These are phyloP conservation scores for Emericellopsis atlantica DNA, from an alignment of 2,329 filamentous ascomycete species.

Conservation along the genomic window DNA sequence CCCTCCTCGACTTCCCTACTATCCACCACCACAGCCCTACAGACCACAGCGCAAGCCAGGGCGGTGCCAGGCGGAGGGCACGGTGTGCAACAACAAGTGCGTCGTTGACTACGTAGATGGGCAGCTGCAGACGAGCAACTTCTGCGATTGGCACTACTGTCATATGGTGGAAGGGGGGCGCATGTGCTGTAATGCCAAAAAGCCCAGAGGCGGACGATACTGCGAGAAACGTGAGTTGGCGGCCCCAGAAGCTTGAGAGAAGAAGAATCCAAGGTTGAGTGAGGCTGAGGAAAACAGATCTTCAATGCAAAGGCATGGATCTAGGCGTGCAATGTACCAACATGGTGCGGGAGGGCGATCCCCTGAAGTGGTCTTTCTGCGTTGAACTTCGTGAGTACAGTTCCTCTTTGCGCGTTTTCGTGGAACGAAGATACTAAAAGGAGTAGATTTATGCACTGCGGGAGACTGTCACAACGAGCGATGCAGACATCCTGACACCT, in stretches of 20 bases:
- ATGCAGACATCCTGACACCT: conserved; percentile 6
- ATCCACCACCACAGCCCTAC: conserved; percentile 3
- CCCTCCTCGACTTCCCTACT: background rate
- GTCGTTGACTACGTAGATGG: conserved; percentile 4
- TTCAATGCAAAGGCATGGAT: conserved; percentile 9
- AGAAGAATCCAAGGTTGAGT: no score
- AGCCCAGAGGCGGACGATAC: conserved; percentile 8
- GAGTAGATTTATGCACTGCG: conserved; percentile 14
- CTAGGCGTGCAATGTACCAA: conserved; percentile 9
- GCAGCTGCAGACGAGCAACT: conserved; percentile 7
- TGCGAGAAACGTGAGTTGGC: conserved; percentile 10
- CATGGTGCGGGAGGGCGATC: conserved; percentile 9
- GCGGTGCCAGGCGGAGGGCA: background rate
- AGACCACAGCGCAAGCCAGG: background rate
- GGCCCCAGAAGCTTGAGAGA: no score
- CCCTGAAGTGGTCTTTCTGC: conserved; percentile 9
- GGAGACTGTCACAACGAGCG: conserved; percentile 10
- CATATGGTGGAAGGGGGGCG: conserved; percentile 9
- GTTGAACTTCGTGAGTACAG: conserved; percentile 10
- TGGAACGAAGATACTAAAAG: no score
- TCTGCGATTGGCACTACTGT: conserved; percentile 13
- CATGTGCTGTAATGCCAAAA: conserved; percentile 9
- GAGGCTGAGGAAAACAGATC: background rate
- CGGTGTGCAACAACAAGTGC: conserved; percentile 1
- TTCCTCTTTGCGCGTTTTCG: background rate